Evolutionary conservation across 23 red algal species (phyloP), one percentile per base, ranked within the genome.

Genomic region (Rhodosorus marinus): DNA sequence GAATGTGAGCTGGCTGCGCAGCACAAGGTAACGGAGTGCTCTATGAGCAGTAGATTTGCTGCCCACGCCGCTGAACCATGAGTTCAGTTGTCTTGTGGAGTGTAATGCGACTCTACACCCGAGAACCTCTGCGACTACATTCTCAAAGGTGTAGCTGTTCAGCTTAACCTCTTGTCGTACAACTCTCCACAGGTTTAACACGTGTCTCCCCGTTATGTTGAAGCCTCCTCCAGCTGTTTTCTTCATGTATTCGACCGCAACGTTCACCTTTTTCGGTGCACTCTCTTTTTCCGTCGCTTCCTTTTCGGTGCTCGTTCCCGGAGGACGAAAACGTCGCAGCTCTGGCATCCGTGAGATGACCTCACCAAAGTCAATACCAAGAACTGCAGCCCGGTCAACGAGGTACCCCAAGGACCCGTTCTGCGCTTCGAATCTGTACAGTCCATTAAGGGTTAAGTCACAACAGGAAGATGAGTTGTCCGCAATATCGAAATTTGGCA

Each of bases 181-280:
- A 48, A 98, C 48, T 11, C 81, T 68, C 90, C 90, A 98, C 8
- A 98, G 57, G 31, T 60, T 59, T n/a, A 98, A 25, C 1, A 98
- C 67, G 60, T 98, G 76, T 38, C 90, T 54, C 49, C 90, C 90
- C 0, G 65, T 61, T 9, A 98, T 69, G 14, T 69, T 76, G 27
- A 98, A 74, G 30, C 73, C 74, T 27, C 58, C 74, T 1, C 72
- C 65, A 62, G 25, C 17, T 35, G 27, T 54, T 24, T 20, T 21
- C 20, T 57, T 29, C 52, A 27, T 50, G 33, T 80, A 1, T 5
- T 32, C 4, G 11, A 28, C 50, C 51, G 23, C 47, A 25, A 51
- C 56, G 42, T 46, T 38, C 33, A 0, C 50, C 32, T 33, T 38
- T 24, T 20, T 49, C 53, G 29, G 24, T 58, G 48, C 49, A 46